Percentiles rank a stretch among this genome's conserved stretches.
These are phyloP conservation scores for Magnusiomyces fungicola DNA, from an alignment of 1,139 yeast genomes.

Conservation along the genomic window DNA sequence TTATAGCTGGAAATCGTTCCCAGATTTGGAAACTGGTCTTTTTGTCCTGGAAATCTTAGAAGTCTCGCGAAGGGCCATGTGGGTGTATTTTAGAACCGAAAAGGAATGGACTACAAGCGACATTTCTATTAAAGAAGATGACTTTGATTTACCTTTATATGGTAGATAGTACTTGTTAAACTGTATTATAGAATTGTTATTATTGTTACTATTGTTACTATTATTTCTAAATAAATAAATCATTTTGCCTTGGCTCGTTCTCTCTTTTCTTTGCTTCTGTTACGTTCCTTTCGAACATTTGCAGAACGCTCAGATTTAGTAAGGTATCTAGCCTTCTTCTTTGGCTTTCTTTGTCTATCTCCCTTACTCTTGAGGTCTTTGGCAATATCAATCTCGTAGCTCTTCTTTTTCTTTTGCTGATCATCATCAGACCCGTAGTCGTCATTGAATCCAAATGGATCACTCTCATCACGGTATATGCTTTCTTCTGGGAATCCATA, in stretches of 20 bases:
- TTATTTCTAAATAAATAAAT: not conserved
- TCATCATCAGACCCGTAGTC: conserved; percentile 18
- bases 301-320: conserved; percentile 69
- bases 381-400: not conserved
- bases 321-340: conserved; percentile 63
- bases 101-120: conserved; percentile 46
- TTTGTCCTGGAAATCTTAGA: conserved; percentile 65
- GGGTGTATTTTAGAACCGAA: conserved; percentile 83
- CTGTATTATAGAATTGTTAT: too few species aligned
- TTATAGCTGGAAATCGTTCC: conserved; percentile 27
- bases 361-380: not conserved
- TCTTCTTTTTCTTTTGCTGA: conserved; percentile 6
- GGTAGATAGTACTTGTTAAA: too few species aligned
- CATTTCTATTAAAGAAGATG: not conserved
- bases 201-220: conserved; percentile 9
- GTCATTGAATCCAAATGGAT: conserved; percentile 10
- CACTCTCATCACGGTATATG: conserved; percentile 18
- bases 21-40: conserved; percentile 51
- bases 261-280: conserved; percentile 18
- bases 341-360: conserved; percentile 13
- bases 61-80: conserved; percentile 72
- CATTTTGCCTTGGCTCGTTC: conserved; percentile 6
- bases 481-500: conserved; percentile 19
- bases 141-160: conserved; percentile 1
- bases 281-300: conserved; percentile 53